phyloP scores from a whole-genome alignment of 1,284 basidiomycete species.

The Ceratorhiza oryzae-sativae region DNA sequence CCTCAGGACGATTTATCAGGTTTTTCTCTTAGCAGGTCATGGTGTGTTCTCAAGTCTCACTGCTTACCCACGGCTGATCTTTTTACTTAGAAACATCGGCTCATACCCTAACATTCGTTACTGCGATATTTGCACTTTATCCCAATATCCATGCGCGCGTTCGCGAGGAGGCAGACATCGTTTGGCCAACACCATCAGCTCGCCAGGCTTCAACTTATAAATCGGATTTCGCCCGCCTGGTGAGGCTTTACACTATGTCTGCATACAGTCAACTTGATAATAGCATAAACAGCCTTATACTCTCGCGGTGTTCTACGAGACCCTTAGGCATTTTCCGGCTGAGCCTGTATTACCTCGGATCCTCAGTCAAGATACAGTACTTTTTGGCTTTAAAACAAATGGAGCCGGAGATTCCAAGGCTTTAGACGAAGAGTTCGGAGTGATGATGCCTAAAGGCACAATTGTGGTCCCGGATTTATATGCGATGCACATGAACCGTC shows the following conservation, averaged over 20 bases:
- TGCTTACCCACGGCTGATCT: neutral
- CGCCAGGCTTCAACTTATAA: neutral
- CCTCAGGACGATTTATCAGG: neutral
- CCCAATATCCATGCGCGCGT: conserved; percentile 17
- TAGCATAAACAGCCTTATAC: conserved; percentile 1
- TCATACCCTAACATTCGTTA: conserved; percentile 12
- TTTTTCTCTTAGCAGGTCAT: conserved; percentile 21
- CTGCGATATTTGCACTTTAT: conserved; percentile 25
- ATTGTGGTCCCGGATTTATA: conserved; percentile 14
- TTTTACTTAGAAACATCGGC: conserved; percentile 6
- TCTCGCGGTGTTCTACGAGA: conserved; percentile 19
- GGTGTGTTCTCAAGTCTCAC: neutral
- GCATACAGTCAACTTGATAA: neutral
- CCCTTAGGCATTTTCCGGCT: conserved; percentile 10
- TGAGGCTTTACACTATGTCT: neutral
- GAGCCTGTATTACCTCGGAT: conserved; percentile 15
- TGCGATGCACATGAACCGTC: conserved; percentile 24
- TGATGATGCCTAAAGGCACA: neutral
- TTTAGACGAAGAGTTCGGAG: neutral
- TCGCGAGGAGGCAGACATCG: conserved; percentile 9
- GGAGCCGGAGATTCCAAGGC: no score
- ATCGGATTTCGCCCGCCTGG: conserved; percentile 9
- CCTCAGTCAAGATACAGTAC: neutral
- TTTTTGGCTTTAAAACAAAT: neutral
- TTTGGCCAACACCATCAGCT: conserved; percentile 7